Conservation (phyloP, 2,329 filamentous ascomycete species). For the Trichoderma brevicompactum region DNA sequence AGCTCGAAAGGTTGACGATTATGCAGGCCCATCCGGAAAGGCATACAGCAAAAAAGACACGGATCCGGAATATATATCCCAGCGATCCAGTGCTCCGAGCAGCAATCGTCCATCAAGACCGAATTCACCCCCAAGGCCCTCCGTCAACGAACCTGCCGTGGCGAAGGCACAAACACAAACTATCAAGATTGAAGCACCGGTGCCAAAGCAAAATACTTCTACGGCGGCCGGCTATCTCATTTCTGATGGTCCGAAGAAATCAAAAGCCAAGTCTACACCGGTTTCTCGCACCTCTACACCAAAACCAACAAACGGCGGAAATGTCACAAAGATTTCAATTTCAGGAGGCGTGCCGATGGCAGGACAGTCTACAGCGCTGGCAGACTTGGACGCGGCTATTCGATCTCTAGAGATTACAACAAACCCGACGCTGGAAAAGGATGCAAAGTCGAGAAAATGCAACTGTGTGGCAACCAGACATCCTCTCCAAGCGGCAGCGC, state of each 20-base stretch:
- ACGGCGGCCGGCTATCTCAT: constrained; percentile 81
- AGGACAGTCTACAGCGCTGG: constrained; percentile 73
- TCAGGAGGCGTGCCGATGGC: constrained; percentile 82
- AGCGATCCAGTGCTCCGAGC: constrained; percentile 48
- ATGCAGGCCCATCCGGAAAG: constrained; percentile 66
- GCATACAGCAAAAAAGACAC: constrained; percentile 75
- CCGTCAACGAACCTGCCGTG: constrained; percentile 44
- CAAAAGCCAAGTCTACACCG: constrained; percentile 59
- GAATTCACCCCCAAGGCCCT: constrained; percentile 40
- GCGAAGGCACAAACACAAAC: constrained; percentile 31
- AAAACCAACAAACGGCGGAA: constrained; percentile 51
- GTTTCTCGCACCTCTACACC: constrained; percentile 58
- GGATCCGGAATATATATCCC: constrained; percentile 73
- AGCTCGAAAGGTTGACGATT: constrained; percentile 62
- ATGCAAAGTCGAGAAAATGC: constrained; percentile 66
- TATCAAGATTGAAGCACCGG: constrained; percentile 15
- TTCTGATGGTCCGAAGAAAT: constrained; percentile 67
- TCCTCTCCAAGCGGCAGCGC: constrained; percentile 85
- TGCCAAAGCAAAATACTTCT: constrained; percentile 56
- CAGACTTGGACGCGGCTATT: constrained; percentile 79
- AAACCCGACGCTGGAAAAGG: constrained; percentile 69
- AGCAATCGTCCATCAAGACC: constrained; percentile 46
- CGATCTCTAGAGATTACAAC: constrained; percentile 88
- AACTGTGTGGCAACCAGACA: constrained; percentile 88
- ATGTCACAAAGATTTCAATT: constrained; percentile 70